Conservation (phyloP, 106 monocot species). For the Acorus gramineus region DNA sequence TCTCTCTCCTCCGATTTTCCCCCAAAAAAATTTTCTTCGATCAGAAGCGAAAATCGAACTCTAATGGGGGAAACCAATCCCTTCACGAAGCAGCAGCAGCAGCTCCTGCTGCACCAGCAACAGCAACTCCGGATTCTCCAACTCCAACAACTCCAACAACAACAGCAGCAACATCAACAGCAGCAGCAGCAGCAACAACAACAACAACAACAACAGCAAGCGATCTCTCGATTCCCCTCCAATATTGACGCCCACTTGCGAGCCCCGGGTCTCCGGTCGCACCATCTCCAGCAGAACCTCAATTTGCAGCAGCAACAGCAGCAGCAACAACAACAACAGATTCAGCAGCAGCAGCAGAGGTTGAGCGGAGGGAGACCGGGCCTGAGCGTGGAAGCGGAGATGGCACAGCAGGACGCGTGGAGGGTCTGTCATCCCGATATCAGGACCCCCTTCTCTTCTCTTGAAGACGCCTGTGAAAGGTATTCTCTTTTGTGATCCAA, state of each 20-base stretch:
- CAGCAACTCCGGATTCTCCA: constrained; percentile 7
- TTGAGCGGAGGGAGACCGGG: too few species aligned
- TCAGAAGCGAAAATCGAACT: too few species aligned
- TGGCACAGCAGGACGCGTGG: constrained; percentile 89
- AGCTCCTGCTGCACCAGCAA: constrained; percentile 14
- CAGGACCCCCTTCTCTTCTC: constrained; percentile 61
- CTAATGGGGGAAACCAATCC: too few species aligned
- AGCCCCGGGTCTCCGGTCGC: constrained; percentile 60
- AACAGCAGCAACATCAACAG: constrained; percentile 2
- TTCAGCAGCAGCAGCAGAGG: too few species aligned
- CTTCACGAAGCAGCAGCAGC: constrained; percentile 26
- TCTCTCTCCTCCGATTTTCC: too few species aligned
- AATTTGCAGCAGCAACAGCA: too few species aligned
- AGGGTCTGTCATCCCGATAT: constrained; percentile 90
- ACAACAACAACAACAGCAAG: constrained; percentile 37
- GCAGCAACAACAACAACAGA: not conserved
- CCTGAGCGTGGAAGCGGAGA: constrained; percentile 27
- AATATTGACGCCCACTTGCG: constrained; percentile 92
- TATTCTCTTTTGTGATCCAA: constrained; percentile 3
- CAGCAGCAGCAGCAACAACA: constrained; percentile 19
- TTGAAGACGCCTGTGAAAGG: constrained; percentile 90
- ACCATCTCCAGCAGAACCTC: constrained; percentile 16
- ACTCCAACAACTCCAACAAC: constrained; percentile 13
- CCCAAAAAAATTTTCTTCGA: too few species aligned
- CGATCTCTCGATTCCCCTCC: constrained; percentile 85